Evolutionary conservation across 345 rosid genomes (phyloP), one percentile per base, ranked within the genome.

Genomic region (Ceriops decandra): DNA sequence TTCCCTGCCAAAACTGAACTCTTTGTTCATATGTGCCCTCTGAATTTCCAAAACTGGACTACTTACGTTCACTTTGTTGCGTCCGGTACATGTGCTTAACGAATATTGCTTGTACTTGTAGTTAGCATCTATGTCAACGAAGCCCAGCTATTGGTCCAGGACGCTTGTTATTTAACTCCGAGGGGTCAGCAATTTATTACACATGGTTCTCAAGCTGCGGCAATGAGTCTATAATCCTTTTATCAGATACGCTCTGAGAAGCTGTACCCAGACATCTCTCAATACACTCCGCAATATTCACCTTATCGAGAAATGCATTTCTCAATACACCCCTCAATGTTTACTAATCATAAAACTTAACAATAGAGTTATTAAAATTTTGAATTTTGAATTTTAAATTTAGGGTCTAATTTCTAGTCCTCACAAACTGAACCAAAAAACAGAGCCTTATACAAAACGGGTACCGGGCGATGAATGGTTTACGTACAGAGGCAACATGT

Each of bases 221-320:
- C 70, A 86, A 93, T 36, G 89, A 83, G 56, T 91, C 90, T 57
- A 89, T 68, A 72, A 93, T 92, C 69, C 86, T 97, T 70, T 76
- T 84, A 1, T 96, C 98, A 63, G 98, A 84, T 52, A 79, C 66
- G 74, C 97, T 81, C 76, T 82, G 82, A 42, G 88, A 71, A 57
- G 92, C 96, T 64, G 96, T 88, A 61, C 80, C 85, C 61, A 91
- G 67, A 69, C 95, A 93, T 78, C 87, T 91, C 78, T 89, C 90
- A 73, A 93, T 89, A 66, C 89, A 85, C 62, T 53, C 74, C 70
- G 81, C 88, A 61, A 88, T 83, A 73, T 76, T 83, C 64, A 89
- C 87, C 77, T 77, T 85, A 52, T 76, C 66, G 32, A 76, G 90
- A 31, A 93, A 89, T 36, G 81, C 82, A 28, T 28, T 28, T 28